Evolutionary conservation across 164 flowering plant species (phyloP).

Genomic region (Macadamia tetraphylla): DNA sequence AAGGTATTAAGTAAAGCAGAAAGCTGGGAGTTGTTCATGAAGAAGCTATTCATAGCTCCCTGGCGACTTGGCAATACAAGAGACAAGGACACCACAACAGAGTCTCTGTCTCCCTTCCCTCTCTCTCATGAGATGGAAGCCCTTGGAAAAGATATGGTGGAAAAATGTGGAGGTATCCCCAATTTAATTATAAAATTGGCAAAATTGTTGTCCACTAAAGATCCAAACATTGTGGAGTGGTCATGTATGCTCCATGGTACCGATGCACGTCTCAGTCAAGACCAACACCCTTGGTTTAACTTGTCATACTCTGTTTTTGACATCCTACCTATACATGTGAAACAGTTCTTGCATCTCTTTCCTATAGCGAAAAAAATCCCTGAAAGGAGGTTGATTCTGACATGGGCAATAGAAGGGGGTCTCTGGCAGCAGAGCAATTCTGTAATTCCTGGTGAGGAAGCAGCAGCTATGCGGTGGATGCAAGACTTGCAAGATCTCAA

Average conservation of each 20-base stretch:
- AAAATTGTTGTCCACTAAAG: slow-evolving; percentile 22
- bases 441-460: neutral
- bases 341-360: slow-evolving; percentile 23
- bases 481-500: slow-evolving; percentile 23
- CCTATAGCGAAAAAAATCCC: slow-evolving; percentile 25
- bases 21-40: slow-evolving; percentile 12
- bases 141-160: slow-evolving; percentile 11
- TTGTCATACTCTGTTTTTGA: slow-evolving; percentile 15
- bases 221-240: slow-evolving; percentile 18
- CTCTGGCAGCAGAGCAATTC: slow-evolving; percentile 11
- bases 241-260: slow-evolving; percentile 13
- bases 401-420: slow-evolving; percentile 32
- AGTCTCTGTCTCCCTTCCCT: neutral
- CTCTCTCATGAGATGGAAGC: slow-evolving; percentile 10
- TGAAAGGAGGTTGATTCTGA: slow-evolving; percentile 13
- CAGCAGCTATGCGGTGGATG: slow-evolving; percentile 11
- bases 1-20: neutral
- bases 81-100: too few species aligned
- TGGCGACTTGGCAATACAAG: too few species aligned
- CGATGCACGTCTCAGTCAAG: slow-evolving; percentile 5
- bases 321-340: slow-evolving; percentile 13
- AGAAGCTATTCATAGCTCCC: neutral
- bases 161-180: slow-evolving; percentile 22
- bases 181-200: slow-evolving; percentile 26
- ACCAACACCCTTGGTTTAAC: slow-evolving; percentile 19